Base-by-base conservation (phyloP, 164 flowering plant genomes). In the Euptelea pleiosperma region DNA sequence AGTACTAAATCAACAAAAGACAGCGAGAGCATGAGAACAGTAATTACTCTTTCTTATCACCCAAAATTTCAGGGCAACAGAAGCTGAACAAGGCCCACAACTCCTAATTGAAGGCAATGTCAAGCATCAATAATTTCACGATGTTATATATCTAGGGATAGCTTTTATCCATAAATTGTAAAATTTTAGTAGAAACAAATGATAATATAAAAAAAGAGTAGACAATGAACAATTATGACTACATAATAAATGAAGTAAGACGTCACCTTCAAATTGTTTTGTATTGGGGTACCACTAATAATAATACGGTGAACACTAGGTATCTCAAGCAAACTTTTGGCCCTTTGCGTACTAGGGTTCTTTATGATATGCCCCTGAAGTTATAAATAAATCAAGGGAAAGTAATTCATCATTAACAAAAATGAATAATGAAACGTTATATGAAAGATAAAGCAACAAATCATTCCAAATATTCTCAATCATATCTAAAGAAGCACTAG, bases 321-420 rank as follows among this genome's bases (percentile, higher is more conserved):
- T 57, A 94, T 84, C 68, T 82, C 86, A 52, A 84, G 84, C 81
- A 94, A 83, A 79, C 99, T 94, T 75, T 91, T 82, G 16, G 99
- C 95, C 67, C 97, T 87, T 60, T 94, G 96, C 28, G 99, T 94
- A 64, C 83, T 80, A n/a, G 99, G 99, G 62, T 94, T 94, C 76
- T 94, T 94, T 70, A 94, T 87, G 30, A 91, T 86, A 76, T 94
- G 99, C 15, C 99, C 97, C 99, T 94, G 57, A 37, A 55, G 42
- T 30, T 49, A 15, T 24, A 68, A 56, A 36, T 35, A 39, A 36
- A 11, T 31, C n/a, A 37, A 22, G 9, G 24, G 24, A 8, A 28
- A 52, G 14, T 7, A 39, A 28, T 12, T 4, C 12, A 44, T 11
- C n/a, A 36, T 48, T 21, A 44, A 28, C 8, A 14, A 30, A n/a